Conservation (phyloP, 2,329 filamentous ascomycete genomes). For the Mycogone perniciosa region DNA sequence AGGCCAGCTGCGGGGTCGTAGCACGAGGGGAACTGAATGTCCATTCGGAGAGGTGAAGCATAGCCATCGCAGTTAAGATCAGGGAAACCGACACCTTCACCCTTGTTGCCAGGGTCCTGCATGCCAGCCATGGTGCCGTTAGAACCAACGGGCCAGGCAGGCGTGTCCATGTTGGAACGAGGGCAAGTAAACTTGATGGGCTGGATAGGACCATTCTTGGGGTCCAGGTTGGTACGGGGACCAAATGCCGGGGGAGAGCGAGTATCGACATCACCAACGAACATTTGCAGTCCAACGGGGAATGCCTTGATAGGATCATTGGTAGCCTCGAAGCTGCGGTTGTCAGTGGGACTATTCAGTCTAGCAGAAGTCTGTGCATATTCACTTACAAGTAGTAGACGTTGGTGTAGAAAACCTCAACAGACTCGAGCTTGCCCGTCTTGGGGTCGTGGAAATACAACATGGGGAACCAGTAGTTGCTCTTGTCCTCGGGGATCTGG, state of each 20-base stretch:
- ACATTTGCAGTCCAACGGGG: conserved; percentile 63
- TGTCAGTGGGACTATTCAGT: conserved; percentile 11
- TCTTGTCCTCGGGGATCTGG: conserved; percentile 60
- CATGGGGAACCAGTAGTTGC: conserved; percentile 71
- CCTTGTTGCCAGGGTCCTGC: conserved; percentile 46
- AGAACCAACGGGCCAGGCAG: conserved; percentile 48
- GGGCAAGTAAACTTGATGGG: conserved; percentile 56
- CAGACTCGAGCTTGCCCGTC: conserved; percentile 57
- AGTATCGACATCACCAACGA: conserved; percentile 56
- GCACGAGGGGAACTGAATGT: conserved; percentile 68
- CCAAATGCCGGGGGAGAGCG: conserved; percentile 52
- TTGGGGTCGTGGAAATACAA: conserved; percentile 62
- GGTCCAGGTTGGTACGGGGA: conserved; percentile 44
- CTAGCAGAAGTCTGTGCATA: not conserved
- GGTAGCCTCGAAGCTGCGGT: conserved; percentile 49
- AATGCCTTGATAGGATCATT: conserved; percentile 64
- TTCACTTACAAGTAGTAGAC: conserved; percentile 64
- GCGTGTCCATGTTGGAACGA: conserved; percentile 39
- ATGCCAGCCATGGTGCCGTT: conserved; percentile 52
- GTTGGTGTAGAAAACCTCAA: conserved; percentile 66
- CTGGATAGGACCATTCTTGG: conserved; percentile 45
- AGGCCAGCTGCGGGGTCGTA: conserved; percentile 60
- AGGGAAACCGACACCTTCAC: conserved; percentile 60
- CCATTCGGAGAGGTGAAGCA: conserved; percentile 55
- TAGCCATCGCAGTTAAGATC: conserved; percentile 60